Evolutionary conservation across 129 eudicot genomes (phyloP), one percentile per base, ranked within the genome.

Genomic region (Centrapalus pauciflorus): DNA sequence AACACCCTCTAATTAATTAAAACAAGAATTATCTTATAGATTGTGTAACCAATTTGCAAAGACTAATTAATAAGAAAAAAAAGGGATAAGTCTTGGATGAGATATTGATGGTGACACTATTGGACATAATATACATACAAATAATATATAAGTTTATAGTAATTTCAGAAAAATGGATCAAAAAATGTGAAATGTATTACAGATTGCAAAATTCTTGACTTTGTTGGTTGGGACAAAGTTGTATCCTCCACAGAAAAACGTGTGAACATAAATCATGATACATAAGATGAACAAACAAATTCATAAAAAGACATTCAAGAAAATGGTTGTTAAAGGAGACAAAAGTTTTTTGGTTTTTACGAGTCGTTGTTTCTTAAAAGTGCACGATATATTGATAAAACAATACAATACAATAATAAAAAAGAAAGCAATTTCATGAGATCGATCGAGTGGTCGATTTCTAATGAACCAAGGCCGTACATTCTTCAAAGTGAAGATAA

Each of bases 241-340:
- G 35, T 61, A 67, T 79, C 83, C 66, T 73, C 79, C 79, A 79
- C 79, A 72, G 35, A 51, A 49, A 66, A 78, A 67, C 55, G 67
- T 66, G 83, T 79, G 83, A 79, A 41, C 45, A 59, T 69, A 61
- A 79, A 73, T 52, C 75, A 13, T 48, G 71, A 64, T 77, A 71
- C 77, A 64, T 52, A 63, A 34, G 65, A 76, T 60, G 72, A 70
- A 62, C 43, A 70, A 38, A 77, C 59, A 77, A 30, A 32, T 49
- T 28, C 38, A 65, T 29, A 30, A 32, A 4, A 78, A 17, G 73
- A 65, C 73, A 67, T 37, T 71, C 69, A 48, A 72, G 63, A 72
- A n/a, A 64, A 61, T 38, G 71, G 57, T 52, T 67, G 24, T 46
- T 24, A 60, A 41, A 73, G 45, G 63, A 41, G 75, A 65, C 75